Percentiles rank a stretch among this genome's conserved stretches.
Conservation (phyloP, 306 rosid genomes). For the Lagenaria siceraria region DNA sequence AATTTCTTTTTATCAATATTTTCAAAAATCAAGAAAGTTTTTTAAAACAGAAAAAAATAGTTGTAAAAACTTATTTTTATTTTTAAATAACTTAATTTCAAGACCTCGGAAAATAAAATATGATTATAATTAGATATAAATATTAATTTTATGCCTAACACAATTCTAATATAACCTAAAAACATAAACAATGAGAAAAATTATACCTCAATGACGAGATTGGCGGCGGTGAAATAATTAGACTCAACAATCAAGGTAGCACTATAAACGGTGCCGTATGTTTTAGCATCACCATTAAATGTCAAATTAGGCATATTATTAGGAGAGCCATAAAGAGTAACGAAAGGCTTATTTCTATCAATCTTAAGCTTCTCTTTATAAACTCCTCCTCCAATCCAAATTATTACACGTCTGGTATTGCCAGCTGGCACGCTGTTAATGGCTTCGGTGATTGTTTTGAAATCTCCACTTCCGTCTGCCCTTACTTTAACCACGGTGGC, state of each 20-base stretch:
- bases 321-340: slow-evolving; percentile 30
- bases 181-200: no score
- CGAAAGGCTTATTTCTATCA: slow-evolving; percentile 26
- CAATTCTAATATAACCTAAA: no score
- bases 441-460: slow-evolving; percentile 33
- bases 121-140: no score
- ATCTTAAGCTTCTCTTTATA: slow-evolving; percentile 45
- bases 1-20: no score
- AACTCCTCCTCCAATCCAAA: slow-evolving; percentile 38
- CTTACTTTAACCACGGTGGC: slow-evolving; percentile 27
- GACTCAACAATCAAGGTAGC: slow-evolving; percentile 28
- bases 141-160: no score
- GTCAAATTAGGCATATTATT: slow-evolving; percentile 24
- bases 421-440: slow-evolving; percentile 29
- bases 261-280: slow-evolving; percentile 51
- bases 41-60: no score
- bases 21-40: no score
- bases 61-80: no score
- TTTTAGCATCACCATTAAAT: slow-evolving; percentile 19
- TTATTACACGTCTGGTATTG: slow-evolving; percentile 34
- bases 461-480: slow-evolving; percentile 37
- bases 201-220: slow-evolving; percentile 22
- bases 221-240: slow-evolving; percentile 27
- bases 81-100: no score
- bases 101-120: no score